Evolutionary conservation across 352 stramenopile genomes (phyloP), one percentile per base, ranked within the genome.

Genomic region (Phytophthora litchii): DNA sequence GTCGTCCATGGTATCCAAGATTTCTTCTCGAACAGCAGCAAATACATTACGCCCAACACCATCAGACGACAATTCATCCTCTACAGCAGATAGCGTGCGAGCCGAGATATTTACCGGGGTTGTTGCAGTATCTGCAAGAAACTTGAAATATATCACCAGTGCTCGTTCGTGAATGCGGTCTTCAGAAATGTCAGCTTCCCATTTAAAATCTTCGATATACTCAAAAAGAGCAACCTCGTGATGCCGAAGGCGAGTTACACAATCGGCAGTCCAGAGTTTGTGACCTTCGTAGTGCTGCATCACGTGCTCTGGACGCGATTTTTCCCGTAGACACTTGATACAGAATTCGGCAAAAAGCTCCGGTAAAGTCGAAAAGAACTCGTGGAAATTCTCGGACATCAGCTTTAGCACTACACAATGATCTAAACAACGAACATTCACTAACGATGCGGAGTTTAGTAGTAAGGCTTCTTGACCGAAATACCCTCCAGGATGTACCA

Each of bases 391-490:
- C 3, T 79, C 61, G 2, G 55, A 43, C 14, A 52, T 73, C 4
- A 91, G 53, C 20, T 67, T 74, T 4, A 91, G 70, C 25, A 51
- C 37, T 14, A 91, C 37, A 17, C 72, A 84, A 50, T 89, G 74
- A 13, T 88, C 69, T 3, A 72, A 32, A 35, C 59, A 72, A 1
- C 46, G 67, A 4, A 71, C 77, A 7, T 59, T 60, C 13, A 89
- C 56, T 2, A 71, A 45, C 0, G 76, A 88, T n/a, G n/a, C 16
- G 12, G 54, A 70, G 7, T 64, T 64, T 13, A 91, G 35, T 7
- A 91, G 76, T n/a, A 91, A 70, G 23, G 81, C 73, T 46, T 89
- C 75, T 19, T 91, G 75, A 0, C 77, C 79, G 54, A 89, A 91
- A 38, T 91, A 91, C 8, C 77, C 81, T 1, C 78, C 81, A 7